phyloP scores from a whole-genome alignment of 2,329 filamentous ascomycete species.

The Scopulariopsis brevicaulis region DNA sequence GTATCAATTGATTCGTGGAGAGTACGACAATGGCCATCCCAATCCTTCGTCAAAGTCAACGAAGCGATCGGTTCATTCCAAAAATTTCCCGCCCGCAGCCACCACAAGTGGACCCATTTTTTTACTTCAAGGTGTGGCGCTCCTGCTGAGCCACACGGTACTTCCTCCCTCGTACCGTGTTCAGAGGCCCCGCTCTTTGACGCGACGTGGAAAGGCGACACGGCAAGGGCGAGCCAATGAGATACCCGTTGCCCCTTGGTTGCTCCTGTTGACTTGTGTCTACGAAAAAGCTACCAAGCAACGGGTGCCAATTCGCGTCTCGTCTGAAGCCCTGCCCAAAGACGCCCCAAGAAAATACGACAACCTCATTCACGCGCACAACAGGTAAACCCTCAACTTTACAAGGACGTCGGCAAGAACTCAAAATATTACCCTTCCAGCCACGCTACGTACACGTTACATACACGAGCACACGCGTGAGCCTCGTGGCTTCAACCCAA shows the following conservation, averaged over 20 bases:
- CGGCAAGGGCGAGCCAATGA: conserved; percentile 26
- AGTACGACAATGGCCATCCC: not conserved
- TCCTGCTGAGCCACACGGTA: not conserved
- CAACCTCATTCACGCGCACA: no score
- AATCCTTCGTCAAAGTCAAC: not conserved
- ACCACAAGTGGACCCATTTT: not conserved
- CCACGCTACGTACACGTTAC: not conserved
- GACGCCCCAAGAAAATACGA: not conserved
- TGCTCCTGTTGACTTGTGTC: conserved; percentile 35
- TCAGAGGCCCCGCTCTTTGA: not conserved
- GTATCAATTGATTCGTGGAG: not conserved
- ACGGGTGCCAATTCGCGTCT: conserved; percentile 9
- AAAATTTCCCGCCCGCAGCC: not conserved
- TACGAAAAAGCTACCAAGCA: not conserved
- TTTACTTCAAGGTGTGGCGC: not conserved
- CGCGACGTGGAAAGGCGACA: conserved; percentile 1
- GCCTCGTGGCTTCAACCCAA: no score
- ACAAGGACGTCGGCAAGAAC: not conserved
- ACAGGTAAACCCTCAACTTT: no score
- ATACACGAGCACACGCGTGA: no score
- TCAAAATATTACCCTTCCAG: not conserved
- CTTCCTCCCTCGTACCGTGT: not conserved
- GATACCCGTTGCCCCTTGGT: conserved; percentile 41
- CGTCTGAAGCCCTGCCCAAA: not conserved
- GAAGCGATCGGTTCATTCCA: not conserved